Percentiles rank a stretch among this genome's conserved stretches.
Evolutionary conservation across 2,329 filamentous ascomycete genomes (phyloP).

Genomic region (Tolypocladium paradoxum): DNA sequence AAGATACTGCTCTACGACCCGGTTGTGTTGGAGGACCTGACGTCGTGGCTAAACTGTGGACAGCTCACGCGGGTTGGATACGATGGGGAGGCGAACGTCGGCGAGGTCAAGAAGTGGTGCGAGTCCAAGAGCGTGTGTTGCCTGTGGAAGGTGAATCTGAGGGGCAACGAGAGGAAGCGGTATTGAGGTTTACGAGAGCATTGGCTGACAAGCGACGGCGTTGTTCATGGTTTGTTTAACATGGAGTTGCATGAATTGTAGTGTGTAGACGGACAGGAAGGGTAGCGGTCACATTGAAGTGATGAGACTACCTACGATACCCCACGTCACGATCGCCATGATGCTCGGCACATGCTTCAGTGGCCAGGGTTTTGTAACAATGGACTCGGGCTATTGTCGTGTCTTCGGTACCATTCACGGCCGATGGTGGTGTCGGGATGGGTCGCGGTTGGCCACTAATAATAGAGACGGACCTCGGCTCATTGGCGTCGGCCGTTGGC

Average conservation of each 20-base stretch:
- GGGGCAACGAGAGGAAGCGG: slow-evolving; percentile 43
- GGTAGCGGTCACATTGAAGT: background rate
- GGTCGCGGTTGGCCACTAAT: background rate
- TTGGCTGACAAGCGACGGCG: background rate
- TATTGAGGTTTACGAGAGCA: slow-evolving; percentile 5
- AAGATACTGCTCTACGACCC: slow-evolving; percentile 93
- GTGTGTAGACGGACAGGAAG: background rate
- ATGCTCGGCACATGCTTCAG: background rate
- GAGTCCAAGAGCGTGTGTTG: slow-evolving; percentile 80
- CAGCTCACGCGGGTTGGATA: slow-evolving; percentile 51
- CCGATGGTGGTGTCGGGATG: background rate
- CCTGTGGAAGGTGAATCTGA: slow-evolving; percentile 51
- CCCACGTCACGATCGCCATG: background rate
- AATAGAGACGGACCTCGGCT: slow-evolving; percentile 6
- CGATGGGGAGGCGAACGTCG: slow-evolving; percentile 51
- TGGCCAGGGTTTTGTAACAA: no score
- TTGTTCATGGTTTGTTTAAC: background rate
- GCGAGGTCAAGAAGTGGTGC: slow-evolving; percentile 79
- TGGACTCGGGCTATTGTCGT: background rate
- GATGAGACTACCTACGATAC: background rate
- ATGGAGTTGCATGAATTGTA: background rate
- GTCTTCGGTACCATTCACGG: background rate
- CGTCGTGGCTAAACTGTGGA: slow-evolving; percentile 70
- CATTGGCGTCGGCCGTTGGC: background rate
- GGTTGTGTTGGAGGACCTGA: slow-evolving; percentile 76